phyloP scores from a whole-genome alignment of 2,329 filamentous ascomycete genomes.

The Simplicillium sp. region DNA sequence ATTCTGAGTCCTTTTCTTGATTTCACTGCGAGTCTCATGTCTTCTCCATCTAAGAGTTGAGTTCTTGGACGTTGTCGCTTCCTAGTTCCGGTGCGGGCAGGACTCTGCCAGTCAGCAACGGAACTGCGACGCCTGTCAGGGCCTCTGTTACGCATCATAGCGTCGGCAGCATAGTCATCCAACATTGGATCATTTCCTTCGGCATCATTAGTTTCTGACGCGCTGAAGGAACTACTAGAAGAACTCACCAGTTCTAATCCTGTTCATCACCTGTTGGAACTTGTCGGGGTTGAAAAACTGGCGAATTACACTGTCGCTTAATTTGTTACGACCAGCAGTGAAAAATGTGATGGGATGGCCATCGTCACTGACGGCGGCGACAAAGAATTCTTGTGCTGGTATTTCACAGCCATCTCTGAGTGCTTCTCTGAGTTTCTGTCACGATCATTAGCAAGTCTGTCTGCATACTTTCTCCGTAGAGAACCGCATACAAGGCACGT shows the following conservation, averaged over 20 bases:
- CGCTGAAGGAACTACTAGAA: too few species aligned
- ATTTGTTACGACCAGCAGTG: conserved; percentile 25
- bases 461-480: too few species aligned
- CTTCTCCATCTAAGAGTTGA: conserved; percentile 28
- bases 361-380: conserved; percentile 40
- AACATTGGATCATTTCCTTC: conserved; percentile 22
- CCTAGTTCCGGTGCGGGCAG: conserved; percentile 15
- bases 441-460: too few species aligned
- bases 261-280: conserved; percentile 29
- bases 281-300: conserved; percentile 36
- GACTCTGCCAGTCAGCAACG: conserved; percentile 21
- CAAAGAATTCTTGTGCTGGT: conserved; percentile 39
- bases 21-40: conserved; percentile 26
- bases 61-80: conserved; percentile 26
- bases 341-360: conserved; percentile 35
- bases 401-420: conserved; percentile 43
- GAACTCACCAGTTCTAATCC: conserved; percentile 27
- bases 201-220: conserved; percentile 1
- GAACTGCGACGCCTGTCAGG: conserved; percentile 21
- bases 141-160: conserved; percentile 15
- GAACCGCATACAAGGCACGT: too few species aligned
- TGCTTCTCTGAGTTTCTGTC: conserved; percentile 39
- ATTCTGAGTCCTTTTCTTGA: conserved; percentile 39
- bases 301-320: conserved; percentile 26
- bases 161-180: conserved; percentile 19